These are phyloP conservation scores for Nemophila menziesii DNA, from an alignment of 257 asterid genomes.

Conservation along the genomic window DNA sequence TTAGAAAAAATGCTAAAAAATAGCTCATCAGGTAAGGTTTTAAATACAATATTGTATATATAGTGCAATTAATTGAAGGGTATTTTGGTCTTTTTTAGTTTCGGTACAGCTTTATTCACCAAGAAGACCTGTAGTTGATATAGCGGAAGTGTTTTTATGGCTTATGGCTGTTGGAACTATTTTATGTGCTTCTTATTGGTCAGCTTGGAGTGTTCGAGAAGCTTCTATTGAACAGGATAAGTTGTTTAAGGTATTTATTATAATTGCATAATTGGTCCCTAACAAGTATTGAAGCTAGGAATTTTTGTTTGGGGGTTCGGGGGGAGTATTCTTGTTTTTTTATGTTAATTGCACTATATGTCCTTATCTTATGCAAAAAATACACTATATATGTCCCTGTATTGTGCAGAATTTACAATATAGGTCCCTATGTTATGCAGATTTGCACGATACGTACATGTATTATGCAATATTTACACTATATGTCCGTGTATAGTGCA, in stretches of 20 bases:
- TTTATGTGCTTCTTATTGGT: conserved; percentile 85
- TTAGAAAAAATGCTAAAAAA: conserved; percentile 54
- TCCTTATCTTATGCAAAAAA: too few species aligned
- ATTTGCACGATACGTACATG: too few species aligned
- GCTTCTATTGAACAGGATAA: conserved; percentile 69
- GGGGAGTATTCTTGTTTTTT: too few species aligned
- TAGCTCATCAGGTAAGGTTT: conserved; percentile 62
- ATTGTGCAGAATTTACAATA: too few species aligned
- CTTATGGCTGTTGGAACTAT: conserved; percentile 87
- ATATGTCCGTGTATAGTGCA: too few species aligned
- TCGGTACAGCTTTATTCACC: conserved; percentile 91
- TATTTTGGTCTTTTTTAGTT: conserved; percentile 16
- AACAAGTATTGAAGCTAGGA: too few species aligned
- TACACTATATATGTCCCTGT: too few species aligned
- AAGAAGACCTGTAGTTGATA: conserved; percentile 65
- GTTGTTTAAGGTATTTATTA: conserved; percentile 66
- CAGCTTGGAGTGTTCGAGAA: conserved; percentile 87
- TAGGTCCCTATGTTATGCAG: too few species aligned
- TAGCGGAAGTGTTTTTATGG: conserved; percentile 94
- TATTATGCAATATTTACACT: too few species aligned
- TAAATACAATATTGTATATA: neutral
- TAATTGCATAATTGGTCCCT: too few species aligned
- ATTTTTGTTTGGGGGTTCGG: too few species aligned
- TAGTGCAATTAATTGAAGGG: conserved; percentile 4
- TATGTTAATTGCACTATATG: too few species aligned